Evolutionary conservation across 1,284 basidiomycete species (phyloP).

Genomic region (Cutaneotrichosporon sp.): DNA sequence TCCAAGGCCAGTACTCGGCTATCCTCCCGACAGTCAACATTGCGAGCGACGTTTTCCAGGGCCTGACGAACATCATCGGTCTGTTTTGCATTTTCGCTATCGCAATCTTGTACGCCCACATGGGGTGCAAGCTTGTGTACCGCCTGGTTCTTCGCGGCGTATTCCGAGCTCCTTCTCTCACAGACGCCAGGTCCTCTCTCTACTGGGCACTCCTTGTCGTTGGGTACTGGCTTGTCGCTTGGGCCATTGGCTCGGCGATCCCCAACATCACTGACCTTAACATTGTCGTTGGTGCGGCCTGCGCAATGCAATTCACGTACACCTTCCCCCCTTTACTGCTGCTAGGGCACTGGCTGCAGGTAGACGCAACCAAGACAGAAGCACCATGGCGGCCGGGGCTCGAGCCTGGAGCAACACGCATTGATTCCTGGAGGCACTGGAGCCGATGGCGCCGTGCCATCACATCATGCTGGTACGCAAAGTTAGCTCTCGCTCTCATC

Average conservation of each 20-base stretch:
- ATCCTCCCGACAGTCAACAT: constrained; percentile 60
- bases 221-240: constrained; percentile 50
- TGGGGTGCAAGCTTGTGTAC: constrained; percentile 36
- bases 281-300: constrained; percentile 52
- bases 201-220: constrained; percentile 45
- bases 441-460: constrained; percentile 16
- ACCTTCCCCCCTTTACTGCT: constrained; percentile 15
- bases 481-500: constrained; percentile 6
- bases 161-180: constrained; percentile 56
- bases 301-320: constrained; percentile 18
- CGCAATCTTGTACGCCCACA: constrained; percentile 56
- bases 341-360: constrained; percentile 18
- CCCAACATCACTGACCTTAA: constrained; percentile 58
- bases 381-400: constrained; percentile 14
- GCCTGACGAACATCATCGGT: constrained; percentile 52
- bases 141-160: constrained; percentile 50
- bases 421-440: constrained; percentile 11
- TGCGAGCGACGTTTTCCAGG: constrained; percentile 50
- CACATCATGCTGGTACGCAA: constrained; percentile 12
- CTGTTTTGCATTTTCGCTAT: constrained; percentile 32
- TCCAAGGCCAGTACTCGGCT: constrained; percentile 59
- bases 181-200: constrained; percentile 50
- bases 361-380: constrained; percentile 12
- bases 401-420: constrained; percentile 10
- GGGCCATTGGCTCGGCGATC: constrained; percentile 58